phyloP scores from a whole-genome alignment of 495 filamentous ascomycete genomes.

The Niebla homalea region DNA sequence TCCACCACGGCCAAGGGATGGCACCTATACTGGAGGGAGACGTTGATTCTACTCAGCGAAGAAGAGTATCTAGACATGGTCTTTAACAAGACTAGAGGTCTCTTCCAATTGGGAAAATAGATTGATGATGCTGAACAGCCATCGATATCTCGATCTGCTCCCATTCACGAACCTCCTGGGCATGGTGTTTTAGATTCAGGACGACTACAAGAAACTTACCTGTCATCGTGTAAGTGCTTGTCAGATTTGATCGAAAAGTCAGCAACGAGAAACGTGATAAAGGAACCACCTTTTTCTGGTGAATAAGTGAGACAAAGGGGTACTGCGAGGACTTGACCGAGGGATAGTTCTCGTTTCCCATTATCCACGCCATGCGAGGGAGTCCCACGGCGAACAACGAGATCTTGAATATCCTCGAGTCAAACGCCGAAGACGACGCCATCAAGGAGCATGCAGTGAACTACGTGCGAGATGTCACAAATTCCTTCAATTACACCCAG shows the following conservation, averaged over 20 bases:
- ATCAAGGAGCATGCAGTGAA: constrained; percentile 8
- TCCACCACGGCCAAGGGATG: constrained; percentile 1
- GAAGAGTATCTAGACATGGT: no score
- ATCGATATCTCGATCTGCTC: no score
- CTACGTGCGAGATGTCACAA: constrained; percentile 6
- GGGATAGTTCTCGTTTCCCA: constrained; percentile 43
- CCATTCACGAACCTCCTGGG: no score
- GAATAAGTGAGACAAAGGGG: constrained; percentile 37
- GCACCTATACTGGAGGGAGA: constrained; percentile 8
- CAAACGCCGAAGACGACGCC: background rate
- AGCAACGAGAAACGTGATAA: no score
- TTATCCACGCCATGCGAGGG: constrained; percentile 19
- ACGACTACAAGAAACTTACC: no score
- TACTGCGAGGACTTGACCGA: constrained; percentile 45
- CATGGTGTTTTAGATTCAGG: no score
- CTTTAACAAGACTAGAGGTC: no score
- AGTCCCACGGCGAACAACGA: constrained; percentile 8
- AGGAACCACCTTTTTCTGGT: no score
- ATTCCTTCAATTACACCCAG: constrained; percentile 8
- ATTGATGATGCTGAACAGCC: no score
- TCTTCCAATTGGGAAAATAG: no score
- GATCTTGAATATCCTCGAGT: constrained; percentile 10
- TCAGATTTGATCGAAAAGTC: no score
- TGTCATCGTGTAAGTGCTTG: no score
- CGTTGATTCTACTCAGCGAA: constrained; percentile 5